Base-by-base conservation (phyloP, 805 yeast species). In the Kregervanrija pseudodelftensis region DNA sequence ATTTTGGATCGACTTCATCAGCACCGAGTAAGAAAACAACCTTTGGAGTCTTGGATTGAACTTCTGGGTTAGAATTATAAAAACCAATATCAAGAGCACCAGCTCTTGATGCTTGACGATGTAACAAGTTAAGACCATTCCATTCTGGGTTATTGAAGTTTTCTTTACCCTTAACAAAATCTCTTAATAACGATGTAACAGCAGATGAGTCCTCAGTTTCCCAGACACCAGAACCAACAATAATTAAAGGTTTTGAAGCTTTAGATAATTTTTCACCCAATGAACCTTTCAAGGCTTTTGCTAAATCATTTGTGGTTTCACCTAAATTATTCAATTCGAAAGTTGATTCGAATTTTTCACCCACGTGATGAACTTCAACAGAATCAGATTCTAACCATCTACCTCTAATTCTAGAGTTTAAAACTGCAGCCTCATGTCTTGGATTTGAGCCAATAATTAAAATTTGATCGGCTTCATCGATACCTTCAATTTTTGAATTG, bases 21-120 rank as follows among this genome's bases (percentile, higher is more conserved):
- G 95, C 95, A 37, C 91, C 93, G 44, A 86, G 73, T 56, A 86
- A 71, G 70, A 84, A 87, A 43, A 86, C 75, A 61, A 87, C 73
- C 69, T 86, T 87, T 46, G 95, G 85, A 55, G 67, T 66, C 41
- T 74, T 66, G 30, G 66, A 49, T 40, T 74, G 66, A 22, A 70
- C 72, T 51, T 71, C 76, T 34, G 76, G 68, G 33, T 64, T 60
- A 32, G 70, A 60, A 38, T 72, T 69, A 52, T 74, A 78, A 68
- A 86, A 87, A 9, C 95, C 95, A 57, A 87, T 68, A 63, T 86
- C 95, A 56, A 83, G 75, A 11, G 95, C 93, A 49, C 91, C 95
- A 36, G 80, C 84, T 58, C 95, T 78, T n/a, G 91, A 76, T 35
- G 95, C 95, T 58, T 82, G 84, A 60, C 95, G 82, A 56, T 86